Conservation (phyloP, 2,329 filamentous ascomycete species). For the Fusarium sarcochroum region DNA sequence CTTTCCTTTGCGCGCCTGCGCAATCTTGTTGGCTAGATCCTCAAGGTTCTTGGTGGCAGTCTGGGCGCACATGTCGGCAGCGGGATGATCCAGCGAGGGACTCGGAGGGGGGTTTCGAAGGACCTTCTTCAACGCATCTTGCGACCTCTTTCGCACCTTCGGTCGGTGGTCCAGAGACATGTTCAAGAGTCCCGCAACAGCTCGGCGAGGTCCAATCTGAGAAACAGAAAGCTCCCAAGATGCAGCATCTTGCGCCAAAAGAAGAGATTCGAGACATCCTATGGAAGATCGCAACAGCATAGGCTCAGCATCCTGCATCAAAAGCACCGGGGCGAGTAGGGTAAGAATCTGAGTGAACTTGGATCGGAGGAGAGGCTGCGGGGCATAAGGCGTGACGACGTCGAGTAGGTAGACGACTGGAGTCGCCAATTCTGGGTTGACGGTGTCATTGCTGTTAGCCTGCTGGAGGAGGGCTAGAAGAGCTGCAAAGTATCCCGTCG, state of each 20-base stretch:
- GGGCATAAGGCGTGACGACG: conserved; percentile 86
- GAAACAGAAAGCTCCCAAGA: conserved; percentile 90
- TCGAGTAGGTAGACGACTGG: conserved; percentile 97
- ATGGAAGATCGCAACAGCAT: conserved; percentile 89
- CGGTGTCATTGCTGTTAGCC: conserved; percentile 75
- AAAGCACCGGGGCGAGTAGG: conserved; percentile 86
- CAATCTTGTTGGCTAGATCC: conserved; percentile 76
- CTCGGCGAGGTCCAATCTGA: conserved; percentile 87
- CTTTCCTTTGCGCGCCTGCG: conserved; percentile 71
- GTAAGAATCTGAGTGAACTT: conserved; percentile 96
- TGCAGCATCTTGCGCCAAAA: conserved; percentile 87
- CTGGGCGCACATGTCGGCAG: conserved; percentile 95
- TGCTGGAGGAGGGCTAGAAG: conserved; percentile 89
- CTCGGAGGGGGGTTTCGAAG: conserved; percentile 89
- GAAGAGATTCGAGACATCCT: conserved; percentile 91
- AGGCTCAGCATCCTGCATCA: conserved; percentile 85
- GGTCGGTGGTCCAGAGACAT: conserved; percentile 89
- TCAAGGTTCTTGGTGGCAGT: conserved; percentile 85
- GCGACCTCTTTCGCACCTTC: conserved; percentile 93
- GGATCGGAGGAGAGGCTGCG: conserved; percentile 87
- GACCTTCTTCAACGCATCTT: conserved; percentile 88
- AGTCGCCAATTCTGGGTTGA: conserved; percentile 86
- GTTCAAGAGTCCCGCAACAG: conserved; percentile 86
- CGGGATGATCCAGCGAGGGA: conserved; percentile 93
- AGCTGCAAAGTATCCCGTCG: conserved; percentile 97